Evolutionary conservation across 768 basidiomycete genomes (phyloP).

Genomic region (Krasilnikovozyma curviuscula): DNA sequence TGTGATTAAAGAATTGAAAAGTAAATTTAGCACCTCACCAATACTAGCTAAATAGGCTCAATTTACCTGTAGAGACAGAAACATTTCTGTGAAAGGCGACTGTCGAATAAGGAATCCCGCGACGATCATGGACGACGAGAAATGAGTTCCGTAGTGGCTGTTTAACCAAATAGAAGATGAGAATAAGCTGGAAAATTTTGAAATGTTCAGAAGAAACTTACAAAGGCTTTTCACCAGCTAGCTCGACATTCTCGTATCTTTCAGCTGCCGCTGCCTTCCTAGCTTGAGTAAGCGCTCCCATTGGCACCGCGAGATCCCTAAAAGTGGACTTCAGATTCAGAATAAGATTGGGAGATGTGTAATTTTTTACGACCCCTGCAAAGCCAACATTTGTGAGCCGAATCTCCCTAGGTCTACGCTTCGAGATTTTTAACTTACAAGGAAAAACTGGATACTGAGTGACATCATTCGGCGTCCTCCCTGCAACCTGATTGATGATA

Average conservation of each 20-base stretch:
- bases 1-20: slow-evolving; percentile 24
- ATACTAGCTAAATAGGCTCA: slow-evolving; percentile 11
- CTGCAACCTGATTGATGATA: slow-evolving; percentile 76
- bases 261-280: slow-evolving; percentile 55
- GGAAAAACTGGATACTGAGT: slow-evolving; percentile 79
- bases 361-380: slow-evolving; percentile 53
- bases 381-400: neutral
- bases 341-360: slow-evolving; percentile 38
- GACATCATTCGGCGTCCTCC: slow-evolving; percentile 81
- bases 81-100: slow-evolving; percentile 83
- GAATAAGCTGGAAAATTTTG: slow-evolving; percentile 37
- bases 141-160: slow-evolving; percentile 49
- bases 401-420: neutral
- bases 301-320: slow-evolving; percentile 56
- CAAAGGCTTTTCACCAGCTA: slow-evolving; percentile 53
- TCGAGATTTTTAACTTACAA: slow-evolving; percentile 29
- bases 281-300: slow-evolving; percentile 66
- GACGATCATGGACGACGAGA: slow-evolving; percentile 90
- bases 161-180: neutral
- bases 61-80: slow-evolving; percentile 57
- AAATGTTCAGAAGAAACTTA: slow-evolving; percentile 29
- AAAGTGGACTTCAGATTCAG: slow-evolving; percentile 10
- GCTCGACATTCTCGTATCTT: slow-evolving; percentile 49
- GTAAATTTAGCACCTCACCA: neutral
- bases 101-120: slow-evolving; percentile 83